Base-by-base conservation (phyloP, 345 rosid species). In the Punica granatum region DNA sequence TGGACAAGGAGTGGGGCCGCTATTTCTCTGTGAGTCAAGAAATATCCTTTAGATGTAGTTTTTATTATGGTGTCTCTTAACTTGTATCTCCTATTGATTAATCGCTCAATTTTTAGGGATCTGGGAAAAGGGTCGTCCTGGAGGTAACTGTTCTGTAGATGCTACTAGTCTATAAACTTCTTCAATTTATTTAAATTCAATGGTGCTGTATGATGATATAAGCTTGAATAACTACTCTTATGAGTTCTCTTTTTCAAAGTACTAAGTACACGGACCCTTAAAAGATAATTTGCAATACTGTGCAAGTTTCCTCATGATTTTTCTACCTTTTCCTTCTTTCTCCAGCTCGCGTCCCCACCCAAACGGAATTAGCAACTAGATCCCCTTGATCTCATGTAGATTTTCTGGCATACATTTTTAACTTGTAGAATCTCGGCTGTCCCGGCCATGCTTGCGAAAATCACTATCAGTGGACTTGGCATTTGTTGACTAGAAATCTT, bases 1-100 rank as follows among this genome's bases (percentile, higher is more conserved):
- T 92, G 87, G 92, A 90, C 72, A 92, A 92, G 84, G 98, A 92
- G 78, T 92, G 98, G 97, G 88, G 89, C 41, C 79, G 67, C 62
- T 86, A 86, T 75, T 88, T 92, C 71, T 73, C 85, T 7, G 97
- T 92, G 74, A 86, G 97, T 81, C 53, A 16, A 37, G 8, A 59
- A 66, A 73, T 46, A 42, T 21, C 16, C 34, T 60, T 28, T 8
- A 13, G n/a, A 43, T 60, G 60, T 61, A 15, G 37, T n/a, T 69
- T 63, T 48, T 26, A 60, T 69, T 59, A 42, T n/a, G 39, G 35
- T 33, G 26, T 48, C 67, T 56, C 15, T 56, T 2, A 12, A 14
- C 34, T 56, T 30, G 32, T 56, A 56, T 1, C 61, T 56, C 13
- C 13, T 28, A 39, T 23, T 65, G 48, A 7, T 14, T 30, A 14